Percentiles rank a stretch among this genome's conserved stretches.
Evolutionary conservation across 352 stramenopile species (phyloP).

Genomic region (Phytophthora quininea): DNA sequence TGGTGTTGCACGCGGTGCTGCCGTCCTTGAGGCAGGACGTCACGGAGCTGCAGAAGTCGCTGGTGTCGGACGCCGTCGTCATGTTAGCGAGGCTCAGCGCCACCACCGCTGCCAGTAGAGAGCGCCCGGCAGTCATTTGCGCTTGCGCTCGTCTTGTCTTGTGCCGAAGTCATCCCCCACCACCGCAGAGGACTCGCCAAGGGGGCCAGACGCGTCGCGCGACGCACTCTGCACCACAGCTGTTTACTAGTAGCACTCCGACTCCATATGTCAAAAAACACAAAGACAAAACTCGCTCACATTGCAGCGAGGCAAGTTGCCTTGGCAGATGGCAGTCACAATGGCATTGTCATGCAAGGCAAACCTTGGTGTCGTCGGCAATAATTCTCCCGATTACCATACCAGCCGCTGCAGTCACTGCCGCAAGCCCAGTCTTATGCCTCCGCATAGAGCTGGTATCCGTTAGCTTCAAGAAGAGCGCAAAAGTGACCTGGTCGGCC

Average conservation of each 20-base stretch:
- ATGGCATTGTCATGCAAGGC: too few species aligned
- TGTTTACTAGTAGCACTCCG: background rate
- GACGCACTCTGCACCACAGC: background rate
- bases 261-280: background rate
- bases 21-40: conserved; percentile 47
- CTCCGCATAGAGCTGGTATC: background rate
- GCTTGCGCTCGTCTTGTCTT: conserved; percentile 29
- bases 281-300: too few species aligned
- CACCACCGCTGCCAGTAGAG: background rate
- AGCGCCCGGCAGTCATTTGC: conserved; percentile 20
- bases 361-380: too few species aligned
- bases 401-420: too few species aligned
- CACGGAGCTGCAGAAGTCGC: conserved; percentile 44
- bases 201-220: conserved; percentile 25
- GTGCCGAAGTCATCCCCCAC: conserved; percentile 11
- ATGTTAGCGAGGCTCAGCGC: conserved; percentile 1
- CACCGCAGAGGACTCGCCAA: conserved; percentile 22
- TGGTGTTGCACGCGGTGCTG: conserved; percentile 36
- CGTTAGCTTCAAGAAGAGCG: background rate
- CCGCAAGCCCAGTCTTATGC: background rate
- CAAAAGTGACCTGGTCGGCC: background rate
- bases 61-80: conserved; percentile 25
- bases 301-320: too few species aligned
- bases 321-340: too few species aligned
- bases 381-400: too few species aligned